These are phyloP conservation scores for Dentipellis sp. DNA, from an alignment of 768 basidiomycete species.

Conservation along the genomic window DNA sequence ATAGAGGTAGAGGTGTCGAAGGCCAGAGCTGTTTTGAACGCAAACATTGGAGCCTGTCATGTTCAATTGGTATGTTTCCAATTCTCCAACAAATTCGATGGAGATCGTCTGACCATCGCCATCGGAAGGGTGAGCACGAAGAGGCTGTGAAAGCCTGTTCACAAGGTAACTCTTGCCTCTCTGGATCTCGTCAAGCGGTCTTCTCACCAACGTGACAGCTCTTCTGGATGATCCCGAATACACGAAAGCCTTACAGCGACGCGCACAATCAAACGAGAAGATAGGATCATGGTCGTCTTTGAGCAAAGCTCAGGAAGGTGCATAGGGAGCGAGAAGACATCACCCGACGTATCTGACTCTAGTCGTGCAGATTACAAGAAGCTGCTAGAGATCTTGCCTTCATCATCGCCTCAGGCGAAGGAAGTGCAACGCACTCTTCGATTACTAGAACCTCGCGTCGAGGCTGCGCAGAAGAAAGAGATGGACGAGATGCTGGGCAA, in stretches of 20 bases:
- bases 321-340: not conserved
- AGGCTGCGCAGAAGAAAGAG: constrained; percentile 75
- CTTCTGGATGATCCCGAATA: constrained; percentile 81
- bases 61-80: constrained; percentile 56
- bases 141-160: constrained; percentile 15
- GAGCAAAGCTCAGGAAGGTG: constrained; percentile 78
- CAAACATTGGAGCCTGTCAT: constrained; percentile 85
- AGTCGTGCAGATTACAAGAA: constrained; percentile 58
- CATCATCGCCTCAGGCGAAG: constrained; percentile 38
- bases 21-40: constrained; percentile 63
- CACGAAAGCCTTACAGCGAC: constrained; percentile 79
- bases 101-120: not conserved
- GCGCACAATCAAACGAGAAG: constrained; percentile 79
- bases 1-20: constrained; percentile 42
- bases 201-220: constrained; percentile 33
- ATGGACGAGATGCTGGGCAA: constrained; percentile 89
- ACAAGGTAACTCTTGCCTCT: constrained; percentile 6
- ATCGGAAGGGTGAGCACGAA: constrained; percentile 8
- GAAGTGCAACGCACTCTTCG: constrained; percentile 42
- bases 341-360: not conserved
- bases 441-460: constrained; percentile 56
- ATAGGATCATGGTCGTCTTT: constrained; percentile 80
- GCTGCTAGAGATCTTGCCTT: constrained; percentile 56
- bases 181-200: not conserved
- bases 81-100: not conserved